Base-by-base conservation (phyloP, 1,284 basidiomycete genomes). In the Ustilago sp. region DNA sequence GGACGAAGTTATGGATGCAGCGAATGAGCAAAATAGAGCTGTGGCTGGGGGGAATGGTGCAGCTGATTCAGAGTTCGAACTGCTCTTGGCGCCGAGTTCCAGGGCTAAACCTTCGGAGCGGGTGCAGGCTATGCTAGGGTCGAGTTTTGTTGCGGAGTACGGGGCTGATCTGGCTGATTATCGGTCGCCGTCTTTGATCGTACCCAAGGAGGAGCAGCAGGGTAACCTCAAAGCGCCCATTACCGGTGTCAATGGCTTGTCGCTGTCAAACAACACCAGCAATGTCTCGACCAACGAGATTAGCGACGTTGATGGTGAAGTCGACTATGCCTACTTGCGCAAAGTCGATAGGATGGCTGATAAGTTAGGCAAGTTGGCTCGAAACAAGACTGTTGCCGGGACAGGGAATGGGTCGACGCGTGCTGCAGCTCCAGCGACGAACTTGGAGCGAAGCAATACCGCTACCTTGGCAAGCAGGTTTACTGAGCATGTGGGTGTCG, bases 261-360 rank as follows among this genome's bases (percentile, higher is more conserved):
- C 65, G 9, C 48, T 56, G 9, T 55, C 61, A 7, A 58, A 68
- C 36, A 59, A 59, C 23, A 61, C 38, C 35, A 71, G 62, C 57
- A 68, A 58, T 19, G 45, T 63, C 9, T 73, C 66, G 32, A 59
- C 63, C 41, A 61, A 69, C 50, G 74, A 76, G 7, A 34, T 68
- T 28, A 75, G 68, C 60, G 74, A 76, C 17, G 62, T 56, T 4
- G 74, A 76, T 38, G 74, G 69, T 35, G 76, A 72, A 28, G 65
- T 74, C 28, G 67, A 75, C 50, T 76, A 75, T 13, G 62, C 54
- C 1, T 78, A 75, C 28, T 53, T 80, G 4, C 67, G 45, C 17
- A 69, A 75, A 19, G 75, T 78, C 31, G 78, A 80, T 47, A 62
- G 68, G 15, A 75, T 80, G 50, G 73, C 78, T 4, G 65, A 73